Evolutionary conservation across 176 grass and related monocot species (phyloP), one percentile per base, ranked within the genome.

Genomic region (Puya raimondii): DNA sequence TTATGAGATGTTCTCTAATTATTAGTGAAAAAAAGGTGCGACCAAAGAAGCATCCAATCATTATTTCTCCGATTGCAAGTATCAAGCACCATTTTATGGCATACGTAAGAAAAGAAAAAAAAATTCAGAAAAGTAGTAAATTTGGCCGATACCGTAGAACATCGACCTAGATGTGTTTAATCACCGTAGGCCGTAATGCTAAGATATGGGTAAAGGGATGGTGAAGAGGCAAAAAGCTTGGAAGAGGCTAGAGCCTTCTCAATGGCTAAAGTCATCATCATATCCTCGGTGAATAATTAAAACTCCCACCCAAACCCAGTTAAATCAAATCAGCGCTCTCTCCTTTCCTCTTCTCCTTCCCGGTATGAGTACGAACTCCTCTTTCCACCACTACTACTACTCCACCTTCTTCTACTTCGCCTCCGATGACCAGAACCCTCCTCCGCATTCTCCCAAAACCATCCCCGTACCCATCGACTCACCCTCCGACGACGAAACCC

Each of bases 401-500:
- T 42, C 66, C 14, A 76, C 86, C 12, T 81, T 65, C 16, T 86
- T 79, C 78, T 80, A 80, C 74, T 83, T 65, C 78, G 66, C 77
- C 23, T 23, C 63, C 50, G 63, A 66, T 68, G 81, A 73, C 33
- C 59, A 83, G 56, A 48, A 11, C 14, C 50, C 33, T 33, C 13
- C 53, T 27, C 49, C 68, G 21, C 49, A n/a, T 71, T 29, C 18
- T 42, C 18, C 1, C 59, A 78, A 59, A 42, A 73, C 78, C 50
- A 53, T 91, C n/a, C 81, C 64, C 21, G 85, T 91, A 72, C 88
- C 83, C 70, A 65, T 91, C 66, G n/a, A 68, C 23, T 33, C 66
- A 27, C 29, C 71, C 1, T 64, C 74, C 72, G 0, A 68, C 80
- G 33, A 83, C 79, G 15, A 4, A 21, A 1, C 48, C 25, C 16